Base-by-base conservation (phyloP, 495 filamentous ascomycete genomes). In the Immersiella caudata region DNA sequence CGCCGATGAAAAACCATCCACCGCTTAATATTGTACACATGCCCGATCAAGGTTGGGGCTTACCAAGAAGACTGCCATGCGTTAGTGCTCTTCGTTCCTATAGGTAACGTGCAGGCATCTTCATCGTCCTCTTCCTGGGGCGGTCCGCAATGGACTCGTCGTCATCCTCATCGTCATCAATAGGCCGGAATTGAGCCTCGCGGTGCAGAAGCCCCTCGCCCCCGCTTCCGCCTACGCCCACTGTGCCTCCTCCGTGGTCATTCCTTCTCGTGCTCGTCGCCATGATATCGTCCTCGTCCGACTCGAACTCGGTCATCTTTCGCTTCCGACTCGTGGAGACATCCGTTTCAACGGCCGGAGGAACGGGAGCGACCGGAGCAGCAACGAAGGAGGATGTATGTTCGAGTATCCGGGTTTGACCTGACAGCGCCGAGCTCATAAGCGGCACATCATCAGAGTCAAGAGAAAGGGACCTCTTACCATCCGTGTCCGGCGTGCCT, bases 21-120 rank as follows among this genome's bases (percentile, higher is more conserved):
- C 11, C 40, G 40, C 40, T n/a, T 5, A 46, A 46, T 46, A 46
- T 2, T 33, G 29, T 46, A 46, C 40, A 46, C 2, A 2, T 6
- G 11, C 40, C 4, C 16, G 5, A 46, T 46, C 40, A 46, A 4
- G 2, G 11, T 46, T 2, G 40, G 11, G 5, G 40, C 40, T 46
- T 46, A 4, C 40, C 5, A 46, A 14, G 40, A 22, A 22, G 52
- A 24, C 52, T 55, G 52, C 52, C n/a, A 18, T 46, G 5, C 52
- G 21, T 35, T n/a, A 59, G 14, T n/a, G 56, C 60, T 70, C 50
- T 16, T 71, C 69, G 29, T 66, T 51, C 59, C 74, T 62, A 60
- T 74, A 76, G 33, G n/a, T n/a, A n/a, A n/a, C 74, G 60, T 20
- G 62, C 50, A 14, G 74, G 74, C 55, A 70, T 76, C 56, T 72